Conservation (phyloP, 148 eudicot species). For the Vaccinium corymbosum region DNA sequence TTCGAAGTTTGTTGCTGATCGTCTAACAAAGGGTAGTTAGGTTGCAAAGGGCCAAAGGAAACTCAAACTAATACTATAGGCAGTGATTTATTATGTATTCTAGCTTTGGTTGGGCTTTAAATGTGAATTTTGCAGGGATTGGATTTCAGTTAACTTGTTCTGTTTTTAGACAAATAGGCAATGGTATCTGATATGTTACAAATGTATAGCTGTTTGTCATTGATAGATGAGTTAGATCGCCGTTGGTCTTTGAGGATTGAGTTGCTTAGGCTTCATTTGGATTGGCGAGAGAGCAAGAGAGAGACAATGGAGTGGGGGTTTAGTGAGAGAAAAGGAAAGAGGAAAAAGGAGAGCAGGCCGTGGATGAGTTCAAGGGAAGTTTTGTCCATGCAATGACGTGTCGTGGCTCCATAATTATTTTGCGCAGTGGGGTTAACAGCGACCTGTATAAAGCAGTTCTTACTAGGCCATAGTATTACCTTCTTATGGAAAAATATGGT, state of each 20-base stretch:
- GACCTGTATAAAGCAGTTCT: background rate
- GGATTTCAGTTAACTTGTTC: background rate
- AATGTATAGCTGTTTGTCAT: background rate
- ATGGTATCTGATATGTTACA: background rate
- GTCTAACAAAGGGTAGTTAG: too few relatives aligned
- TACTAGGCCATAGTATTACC: background rate
- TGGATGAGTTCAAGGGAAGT: background rate
- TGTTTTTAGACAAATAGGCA: background rate
- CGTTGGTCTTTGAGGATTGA: background rate
- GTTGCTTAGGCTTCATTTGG: background rate
- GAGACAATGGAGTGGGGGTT: background rate
- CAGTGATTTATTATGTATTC: background rate
- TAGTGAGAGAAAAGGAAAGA: background rate
- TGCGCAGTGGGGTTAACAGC: background rate
- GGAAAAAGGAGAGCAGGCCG: background rate
- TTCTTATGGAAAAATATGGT: background rate
- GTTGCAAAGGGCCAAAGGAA: background rate
- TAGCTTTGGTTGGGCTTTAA: background rate
- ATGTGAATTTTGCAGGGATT: background rate
- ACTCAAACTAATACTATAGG: background rate
- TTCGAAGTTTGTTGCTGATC: background rate
- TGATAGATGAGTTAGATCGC: background rate
- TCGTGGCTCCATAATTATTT: background rate
- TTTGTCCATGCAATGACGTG: background rate
- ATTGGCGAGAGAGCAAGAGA: background rate